Evolutionary conservation across 192 early-diverging fungal species (phyloP), one percentile per base, ranked within the genome.

Genomic region (Coemansia sp.): DNA sequence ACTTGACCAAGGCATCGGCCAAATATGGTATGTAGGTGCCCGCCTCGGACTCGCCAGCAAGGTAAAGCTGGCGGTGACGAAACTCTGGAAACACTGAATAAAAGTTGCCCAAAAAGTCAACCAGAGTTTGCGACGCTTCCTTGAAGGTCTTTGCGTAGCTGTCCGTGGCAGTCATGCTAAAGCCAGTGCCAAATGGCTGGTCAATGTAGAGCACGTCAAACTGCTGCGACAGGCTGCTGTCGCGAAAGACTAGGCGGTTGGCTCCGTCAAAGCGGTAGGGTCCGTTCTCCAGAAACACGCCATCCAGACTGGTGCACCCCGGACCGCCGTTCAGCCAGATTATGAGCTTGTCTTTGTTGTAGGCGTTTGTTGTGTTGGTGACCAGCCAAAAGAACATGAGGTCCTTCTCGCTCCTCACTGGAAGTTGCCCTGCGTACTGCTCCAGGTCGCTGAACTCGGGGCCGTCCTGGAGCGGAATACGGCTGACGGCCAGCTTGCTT

Each of bases 11-110:
- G 2, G 77, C 80, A 18, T 70, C 50, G 0, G 85, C 84, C 58
- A 86, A 65, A 52, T 88, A 87, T 10, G 86, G 86, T 23, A 90
- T 83, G 55, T 82, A 90, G 11, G 74, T 75, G 11, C 88, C 88
- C 10, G 88, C 88, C 72, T 78, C 86, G 25, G 85, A 87, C 65
- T 90, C 88, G 5, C 88, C 88, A 0, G 84, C 65, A n/a, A 89
- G 35, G 55, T 83, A 89, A n/a, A 87, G 41, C 57, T 89, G 58
- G 31, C 60, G 53, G 15, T 43, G 23, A 7, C 59, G 50, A 30
- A 68, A 72, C 15, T 84, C 78, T 0, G 79, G 77, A 69, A 86
- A 89, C 45, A 80, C 56, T 5, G 35, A 4, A 53, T 82, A 86
- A 49, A 85, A 88, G 23, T 66, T 69, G 1, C 68, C 53, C 31